phyloP scores from a whole-genome alignment of 1,284 basidiomycete species.

The Coniferiporia weirii region DNA sequence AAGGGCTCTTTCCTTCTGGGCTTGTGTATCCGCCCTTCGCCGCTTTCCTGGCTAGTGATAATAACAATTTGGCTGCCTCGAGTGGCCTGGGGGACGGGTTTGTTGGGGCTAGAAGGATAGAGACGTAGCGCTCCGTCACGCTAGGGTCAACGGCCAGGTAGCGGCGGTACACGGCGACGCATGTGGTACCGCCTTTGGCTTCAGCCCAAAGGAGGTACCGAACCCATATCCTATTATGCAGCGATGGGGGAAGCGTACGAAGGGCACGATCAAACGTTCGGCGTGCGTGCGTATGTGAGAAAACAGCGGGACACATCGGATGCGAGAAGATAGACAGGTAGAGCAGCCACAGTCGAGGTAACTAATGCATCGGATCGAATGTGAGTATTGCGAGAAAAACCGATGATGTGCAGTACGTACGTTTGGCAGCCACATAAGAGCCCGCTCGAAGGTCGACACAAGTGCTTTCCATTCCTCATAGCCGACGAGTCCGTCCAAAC shows the following conservation, averaged over 20 bases:
- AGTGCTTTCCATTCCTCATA: constrained; percentile 94
- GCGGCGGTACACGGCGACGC: constrained; percentile 84
- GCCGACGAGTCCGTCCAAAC: constrained; percentile 83
- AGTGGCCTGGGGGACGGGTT: constrained; percentile 75
- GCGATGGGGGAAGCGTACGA: constrained; percentile 87
- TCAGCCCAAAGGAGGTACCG: constrained; percentile 96
- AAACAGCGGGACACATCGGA: constrained; percentile 78
- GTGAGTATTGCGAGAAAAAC: constrained; percentile 16
- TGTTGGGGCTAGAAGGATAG: constrained; percentile 64
- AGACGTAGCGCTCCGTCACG: constrained; percentile 81
- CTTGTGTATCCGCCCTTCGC: constrained; percentile 80
- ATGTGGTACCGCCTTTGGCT: constrained; percentile 75
- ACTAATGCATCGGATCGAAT: constrained; percentile 35
- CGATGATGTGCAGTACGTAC: constrained; percentile 41
- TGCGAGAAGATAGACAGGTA: constrained; percentile 91
- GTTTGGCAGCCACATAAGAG: constrained; percentile 89
- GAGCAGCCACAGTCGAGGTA: constrained; percentile 92
- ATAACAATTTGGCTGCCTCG: constrained; percentile 88
- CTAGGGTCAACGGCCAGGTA: constrained; percentile 85
- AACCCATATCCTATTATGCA: constrained; percentile 94
- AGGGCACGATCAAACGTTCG: constrained; percentile 93
- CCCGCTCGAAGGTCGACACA: constrained; percentile 86
- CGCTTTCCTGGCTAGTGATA: constrained; percentile 81
- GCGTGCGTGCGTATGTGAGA: constrained; percentile 88
- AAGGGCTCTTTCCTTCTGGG: constrained; percentile 92